A percentile compares a stretch with the other conserved stretches of the same genome.
These are phyloP conservation scores for Ogataea polymorpha DNA, from an alignment of 805 yeast species.

Conservation along the genomic window DNA sequence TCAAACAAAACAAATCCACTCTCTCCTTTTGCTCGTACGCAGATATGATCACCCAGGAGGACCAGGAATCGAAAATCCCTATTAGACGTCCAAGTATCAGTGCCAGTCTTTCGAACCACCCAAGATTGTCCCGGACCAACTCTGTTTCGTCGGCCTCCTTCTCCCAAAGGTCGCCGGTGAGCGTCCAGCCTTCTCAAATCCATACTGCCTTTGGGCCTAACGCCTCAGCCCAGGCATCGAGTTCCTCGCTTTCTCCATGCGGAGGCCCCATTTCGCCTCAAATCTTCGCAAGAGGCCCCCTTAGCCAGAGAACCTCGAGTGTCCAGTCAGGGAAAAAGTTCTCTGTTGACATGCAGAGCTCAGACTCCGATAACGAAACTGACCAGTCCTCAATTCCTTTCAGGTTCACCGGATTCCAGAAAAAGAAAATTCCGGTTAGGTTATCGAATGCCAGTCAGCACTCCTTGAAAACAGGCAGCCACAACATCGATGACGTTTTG, in stretches of 20 bases:
- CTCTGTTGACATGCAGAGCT: conserved; percentile 25
- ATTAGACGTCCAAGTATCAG: conserved; percentile 60
- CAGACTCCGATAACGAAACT: conserved; percentile 18
- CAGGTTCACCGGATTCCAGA: conserved; percentile 24
- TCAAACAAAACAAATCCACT: conserved; percentile 31
- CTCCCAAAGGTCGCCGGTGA: conserved; percentile 22
- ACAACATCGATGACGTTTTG: conserved; percentile 21
- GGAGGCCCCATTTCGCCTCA: conserved; percentile 16
- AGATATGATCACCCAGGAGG: conserved; percentile 71
- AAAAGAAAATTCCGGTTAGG: conserved; percentile 15
- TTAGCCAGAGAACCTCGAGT: conserved; percentile 20
- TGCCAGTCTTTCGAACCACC: conserved; percentile 37
- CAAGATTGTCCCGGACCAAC: conserved; percentile 28
- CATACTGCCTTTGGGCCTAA: conserved; percentile 16
- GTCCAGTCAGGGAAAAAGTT: conserved; percentile 25
- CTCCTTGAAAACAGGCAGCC: conserved; percentile 5
- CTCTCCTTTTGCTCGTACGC: conserved; percentile 72
- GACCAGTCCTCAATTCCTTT: conserved; percentile 15
- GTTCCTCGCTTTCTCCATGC: conserved; percentile 9
- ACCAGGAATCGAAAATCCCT: conserved; percentile 36
- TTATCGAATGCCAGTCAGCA: conserved; percentile 13
- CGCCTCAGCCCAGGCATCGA: conserved; percentile 9
- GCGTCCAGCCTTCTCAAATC: conserved; percentile 7
- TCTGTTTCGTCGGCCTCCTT: conserved; percentile 20
- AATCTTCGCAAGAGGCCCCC: conserved; percentile 12